Conservation (phyloP, 306 rosid species). For the Acacia acuminata region DNA sequence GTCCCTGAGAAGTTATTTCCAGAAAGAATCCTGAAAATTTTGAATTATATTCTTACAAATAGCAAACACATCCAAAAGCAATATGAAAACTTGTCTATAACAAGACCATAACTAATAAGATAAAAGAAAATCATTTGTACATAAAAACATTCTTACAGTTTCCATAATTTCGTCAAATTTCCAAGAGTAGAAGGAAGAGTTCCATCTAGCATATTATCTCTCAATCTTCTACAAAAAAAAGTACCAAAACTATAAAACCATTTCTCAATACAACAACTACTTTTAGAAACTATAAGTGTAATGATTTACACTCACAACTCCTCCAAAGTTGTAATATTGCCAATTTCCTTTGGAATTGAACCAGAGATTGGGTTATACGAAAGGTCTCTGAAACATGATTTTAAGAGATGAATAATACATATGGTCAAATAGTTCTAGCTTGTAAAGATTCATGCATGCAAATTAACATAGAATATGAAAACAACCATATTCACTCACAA, state of each 20-base stretch:
- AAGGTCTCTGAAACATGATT: slow-evolving; percentile 34
- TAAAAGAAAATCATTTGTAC: too few relatives aligned
- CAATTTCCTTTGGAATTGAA: slow-evolving; percentile 49
- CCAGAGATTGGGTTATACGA: slow-evolving; percentile 46
- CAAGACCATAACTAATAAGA: not conserved
- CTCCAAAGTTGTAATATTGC: slow-evolving; percentile 41
- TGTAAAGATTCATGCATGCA: too few relatives aligned
- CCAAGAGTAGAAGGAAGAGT: slow-evolving; percentile 65
- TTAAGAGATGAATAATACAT: not conserved
- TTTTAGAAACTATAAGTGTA: not conserved
- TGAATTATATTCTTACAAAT: not conserved
- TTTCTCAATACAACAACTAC: not conserved
- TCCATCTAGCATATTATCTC: slow-evolving; percentile 56
- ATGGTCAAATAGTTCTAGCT: not conserved
- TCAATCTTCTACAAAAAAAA: slow-evolving; percentile 48
- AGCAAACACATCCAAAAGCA: not conserved
- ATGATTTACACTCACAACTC: slow-evolving; percentile 41
- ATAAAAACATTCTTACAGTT: slow-evolving; percentile 39
- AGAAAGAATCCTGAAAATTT: slow-evolving; percentile 51
- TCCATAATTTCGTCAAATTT: slow-evolving; percentile 44
- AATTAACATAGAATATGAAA: too few relatives aligned
- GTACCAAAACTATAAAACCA: slow-evolving; percentile 12
- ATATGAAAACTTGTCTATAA: not conserved
- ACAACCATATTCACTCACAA: not conserved
- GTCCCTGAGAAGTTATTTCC: slow-evolving; percentile 68